Conservation (phyloP, 202 grass and related monocot genomes). For the Panicum virgatum region DNA sequence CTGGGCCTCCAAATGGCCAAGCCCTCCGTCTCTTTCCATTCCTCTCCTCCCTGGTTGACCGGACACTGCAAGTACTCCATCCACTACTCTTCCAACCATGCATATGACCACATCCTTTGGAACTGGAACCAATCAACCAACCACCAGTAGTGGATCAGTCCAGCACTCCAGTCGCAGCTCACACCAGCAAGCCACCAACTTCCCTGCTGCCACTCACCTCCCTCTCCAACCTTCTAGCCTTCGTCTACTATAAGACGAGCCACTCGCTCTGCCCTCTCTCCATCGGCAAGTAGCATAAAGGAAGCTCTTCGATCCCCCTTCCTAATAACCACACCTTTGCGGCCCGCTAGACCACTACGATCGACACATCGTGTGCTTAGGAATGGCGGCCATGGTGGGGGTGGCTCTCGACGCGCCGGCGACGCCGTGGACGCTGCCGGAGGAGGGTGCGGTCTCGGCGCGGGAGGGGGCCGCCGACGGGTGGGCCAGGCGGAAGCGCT, state of each 20-base stretch:
- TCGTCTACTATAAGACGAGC: neutral
- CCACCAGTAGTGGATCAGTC: neutral
- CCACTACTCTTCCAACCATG: neutral
- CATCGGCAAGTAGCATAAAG: no score
- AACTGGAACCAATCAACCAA: neutral
- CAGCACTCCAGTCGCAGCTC: neutral
- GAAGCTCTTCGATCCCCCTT: no score
- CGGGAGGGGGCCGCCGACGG: conserved; percentile 18
- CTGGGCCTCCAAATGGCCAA: no score
- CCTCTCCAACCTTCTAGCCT: neutral
- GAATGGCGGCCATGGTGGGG: conserved; percentile 39
- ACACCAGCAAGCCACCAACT: neutral
- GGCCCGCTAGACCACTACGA: no score
- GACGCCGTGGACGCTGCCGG: neutral
- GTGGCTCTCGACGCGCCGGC: conserved; percentile 14
- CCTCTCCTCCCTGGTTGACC: neutral
- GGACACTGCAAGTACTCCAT: neutral
- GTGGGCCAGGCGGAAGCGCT: conserved; percentile 53
- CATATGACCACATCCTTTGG: neutral
- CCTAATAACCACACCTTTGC: no score
- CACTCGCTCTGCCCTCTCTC: no score
- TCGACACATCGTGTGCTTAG: neutral
- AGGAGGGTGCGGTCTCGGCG: neutral
- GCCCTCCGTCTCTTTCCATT: no score
- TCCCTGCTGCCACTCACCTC: neutral